Evolutionary conservation across 2,329 filamentous ascomycete species (phyloP).

Genomic region (Fusarium setosum): DNA sequence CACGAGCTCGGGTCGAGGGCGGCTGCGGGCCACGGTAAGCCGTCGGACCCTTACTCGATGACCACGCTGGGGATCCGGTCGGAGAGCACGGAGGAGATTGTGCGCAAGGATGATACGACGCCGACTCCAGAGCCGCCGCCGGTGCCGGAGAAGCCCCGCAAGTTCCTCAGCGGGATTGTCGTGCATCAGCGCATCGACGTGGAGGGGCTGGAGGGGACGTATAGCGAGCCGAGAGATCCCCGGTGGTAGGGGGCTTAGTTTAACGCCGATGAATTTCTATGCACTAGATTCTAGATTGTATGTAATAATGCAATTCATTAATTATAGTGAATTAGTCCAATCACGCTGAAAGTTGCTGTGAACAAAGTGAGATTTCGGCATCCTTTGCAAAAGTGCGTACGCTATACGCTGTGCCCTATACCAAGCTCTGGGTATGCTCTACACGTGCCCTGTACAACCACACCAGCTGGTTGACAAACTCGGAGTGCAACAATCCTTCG

Average conservation of each 20-base stretch:
- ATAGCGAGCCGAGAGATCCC: neutral
- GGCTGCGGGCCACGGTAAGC: neutral
- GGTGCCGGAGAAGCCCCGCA: neutral
- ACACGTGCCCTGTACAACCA: neutral
- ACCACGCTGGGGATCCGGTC: conserved; percentile 4
- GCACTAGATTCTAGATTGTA: no score
- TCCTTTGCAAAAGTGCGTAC: no score
- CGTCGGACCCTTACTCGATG: neutral
- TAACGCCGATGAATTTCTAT: neutral
- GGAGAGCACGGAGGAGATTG: conserved; percentile 24
- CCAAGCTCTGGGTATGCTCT: no score
- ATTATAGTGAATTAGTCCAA: no score
- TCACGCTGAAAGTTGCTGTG: no score
- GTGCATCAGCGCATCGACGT: conserved; percentile 18
- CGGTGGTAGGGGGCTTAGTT: neutral
- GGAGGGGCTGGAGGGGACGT: conserved; percentile 4
- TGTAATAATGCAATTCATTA: no score
- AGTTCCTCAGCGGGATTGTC: conserved; percentile 8
- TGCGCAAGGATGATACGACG: no score
- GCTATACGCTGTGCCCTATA: no score
- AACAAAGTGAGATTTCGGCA: no score
- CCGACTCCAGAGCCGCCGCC: neutral
- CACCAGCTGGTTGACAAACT: no score
- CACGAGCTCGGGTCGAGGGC: conserved; percentile 6
- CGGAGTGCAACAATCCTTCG: no score